Percentiles rank a stretch among this genome's conserved stretches.
phyloP scores from a whole-genome alignment of 345 rosid genomes.

The Gossypium mustelinum region DNA sequence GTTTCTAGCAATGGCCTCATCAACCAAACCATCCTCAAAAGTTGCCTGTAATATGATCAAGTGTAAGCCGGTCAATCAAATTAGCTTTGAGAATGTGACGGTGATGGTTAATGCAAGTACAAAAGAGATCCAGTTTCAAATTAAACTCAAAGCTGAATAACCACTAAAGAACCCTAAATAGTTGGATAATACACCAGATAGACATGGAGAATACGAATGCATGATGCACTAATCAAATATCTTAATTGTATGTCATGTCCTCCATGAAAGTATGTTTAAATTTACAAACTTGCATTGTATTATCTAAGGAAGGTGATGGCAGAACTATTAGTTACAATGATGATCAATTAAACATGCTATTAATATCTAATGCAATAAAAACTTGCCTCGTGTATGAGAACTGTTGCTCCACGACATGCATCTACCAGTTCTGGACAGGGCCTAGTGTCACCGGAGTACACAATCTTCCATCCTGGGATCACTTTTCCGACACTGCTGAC shows the following conservation, averaged over 20 bases:
- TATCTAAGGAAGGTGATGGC: background rate
- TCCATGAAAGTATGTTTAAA: background rate
- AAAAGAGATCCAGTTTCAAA: background rate
- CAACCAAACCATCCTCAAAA: conserved; percentile 83
- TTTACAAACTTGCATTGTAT: background rate
- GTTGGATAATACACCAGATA: background rate
- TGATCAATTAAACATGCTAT: background rate
- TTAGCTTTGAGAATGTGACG: background rate
- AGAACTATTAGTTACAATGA: background rate
- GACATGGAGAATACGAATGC: background rate
- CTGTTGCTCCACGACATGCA: conserved; percentile 74
- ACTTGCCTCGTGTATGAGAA: conserved; percentile 88
- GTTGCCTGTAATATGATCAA: conserved; percentile 60
- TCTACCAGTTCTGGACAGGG: conserved; percentile 72
- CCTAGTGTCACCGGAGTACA: conserved; percentile 93
- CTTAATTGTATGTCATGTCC: background rate
- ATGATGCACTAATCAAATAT: background rate
- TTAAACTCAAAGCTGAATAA: background rate
- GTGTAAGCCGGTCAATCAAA: background rate
- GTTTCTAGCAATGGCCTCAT: conserved; percentile 82
- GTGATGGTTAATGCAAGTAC: background rate
- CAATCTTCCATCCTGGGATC: conserved; percentile 93
- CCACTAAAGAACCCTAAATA: background rate
- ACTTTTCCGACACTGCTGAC: conserved; percentile 52
- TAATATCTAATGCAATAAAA: background rate